These are phyloP conservation scores for Parastagonospora nodorum DNA, from an alignment of 2,329 filamentous ascomycete genomes.

Conservation along the genomic window DNA sequence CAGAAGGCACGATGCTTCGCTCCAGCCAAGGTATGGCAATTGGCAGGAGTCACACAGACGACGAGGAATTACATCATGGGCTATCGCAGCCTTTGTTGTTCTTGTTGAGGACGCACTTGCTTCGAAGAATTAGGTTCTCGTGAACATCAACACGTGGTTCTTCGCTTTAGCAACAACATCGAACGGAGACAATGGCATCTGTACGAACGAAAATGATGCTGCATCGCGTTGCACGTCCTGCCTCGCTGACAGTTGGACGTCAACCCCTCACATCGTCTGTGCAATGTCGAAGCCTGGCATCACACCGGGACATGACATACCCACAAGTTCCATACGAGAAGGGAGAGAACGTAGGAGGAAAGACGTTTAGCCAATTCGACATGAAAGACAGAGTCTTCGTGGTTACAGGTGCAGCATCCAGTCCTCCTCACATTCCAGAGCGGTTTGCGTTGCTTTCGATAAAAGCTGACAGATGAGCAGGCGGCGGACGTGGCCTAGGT, in stretches of 20 bases:
- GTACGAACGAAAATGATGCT: too few relatives aligned
- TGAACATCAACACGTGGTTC: too few relatives aligned
- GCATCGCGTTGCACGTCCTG: too few relatives aligned
- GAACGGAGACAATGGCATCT: too few relatives aligned
- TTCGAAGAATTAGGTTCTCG: too few relatives aligned
- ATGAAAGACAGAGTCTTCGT: conserved; percentile 39
- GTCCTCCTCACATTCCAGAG: conserved; percentile 60
- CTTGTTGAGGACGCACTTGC: too few relatives aligned
- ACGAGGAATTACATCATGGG: too few relatives aligned
- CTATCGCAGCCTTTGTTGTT: too few relatives aligned
- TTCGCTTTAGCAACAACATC: too few relatives aligned
- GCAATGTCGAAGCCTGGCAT: conserved; percentile 11
- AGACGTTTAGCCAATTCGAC: conserved; percentile 34
- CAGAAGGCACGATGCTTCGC: too few relatives aligned
- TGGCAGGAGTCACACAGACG: too few relatives aligned
- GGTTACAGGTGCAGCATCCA: conserved; percentile 67
- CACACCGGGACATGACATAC: conserved; percentile 14
- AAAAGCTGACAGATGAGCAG: conserved; percentile 49
- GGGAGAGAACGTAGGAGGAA: conserved; percentile 18
- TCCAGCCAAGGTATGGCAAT: too few relatives aligned
- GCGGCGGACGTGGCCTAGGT: conserved; percentile 72
- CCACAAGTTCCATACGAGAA: conserved; percentile 24
- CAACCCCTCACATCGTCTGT: conserved; percentile 4
- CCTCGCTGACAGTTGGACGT: neutral
- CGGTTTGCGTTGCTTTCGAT: conserved; percentile 33